Evolutionary conservation across 2,329 filamentous ascomycete species (phyloP).

Genomic region (Colletotrichum graminicola): DNA sequence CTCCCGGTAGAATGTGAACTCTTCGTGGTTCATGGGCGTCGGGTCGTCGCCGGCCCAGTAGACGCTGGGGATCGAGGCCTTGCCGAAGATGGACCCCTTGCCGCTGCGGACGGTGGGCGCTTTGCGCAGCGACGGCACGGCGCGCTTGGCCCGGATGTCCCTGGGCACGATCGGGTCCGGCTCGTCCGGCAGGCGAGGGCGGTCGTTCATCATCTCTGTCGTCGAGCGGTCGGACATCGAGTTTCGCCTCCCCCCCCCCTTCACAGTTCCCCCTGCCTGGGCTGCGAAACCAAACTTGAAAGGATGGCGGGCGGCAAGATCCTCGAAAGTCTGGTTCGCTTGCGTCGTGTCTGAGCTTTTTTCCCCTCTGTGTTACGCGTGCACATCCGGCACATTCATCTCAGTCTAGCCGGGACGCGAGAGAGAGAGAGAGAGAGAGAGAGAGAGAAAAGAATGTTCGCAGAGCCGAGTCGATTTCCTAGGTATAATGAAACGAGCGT

Average conservation of each 20-base stretch:
- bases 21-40: constrained; percentile 25
- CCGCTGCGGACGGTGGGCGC: constrained; percentile 38
- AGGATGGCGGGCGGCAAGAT: constrained; percentile 5
- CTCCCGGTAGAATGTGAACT: constrained; percentile 57
- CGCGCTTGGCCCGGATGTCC: constrained; percentile 30
- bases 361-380: constrained; percentile 13
- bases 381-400: constrained; percentile 22
- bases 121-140: constrained; percentile 34
- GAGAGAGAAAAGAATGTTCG: not conserved
- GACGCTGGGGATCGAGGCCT: constrained; percentile 37
- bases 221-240: not conserved
- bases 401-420: constrained; percentile 19
- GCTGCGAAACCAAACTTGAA: not conserved
- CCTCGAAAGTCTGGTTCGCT: not conserved
- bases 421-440: no score
- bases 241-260: no score
- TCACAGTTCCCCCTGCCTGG: not conserved
- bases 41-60: constrained; percentile 40
- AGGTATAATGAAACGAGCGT: constrained; percentile 15
- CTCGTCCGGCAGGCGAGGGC: constrained; percentile 35
- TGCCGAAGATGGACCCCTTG: constrained; percentile 38
- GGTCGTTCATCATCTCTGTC: constrained; percentile 16
- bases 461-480: not conserved
- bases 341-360: not conserved
- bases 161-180: constrained; percentile 32